A percentile compares a stretch with the other conserved stretches of the same genome.
phyloP scores from a whole-genome alignment of 179 eudicot genomes.

The Beta lomatogona region DNA sequence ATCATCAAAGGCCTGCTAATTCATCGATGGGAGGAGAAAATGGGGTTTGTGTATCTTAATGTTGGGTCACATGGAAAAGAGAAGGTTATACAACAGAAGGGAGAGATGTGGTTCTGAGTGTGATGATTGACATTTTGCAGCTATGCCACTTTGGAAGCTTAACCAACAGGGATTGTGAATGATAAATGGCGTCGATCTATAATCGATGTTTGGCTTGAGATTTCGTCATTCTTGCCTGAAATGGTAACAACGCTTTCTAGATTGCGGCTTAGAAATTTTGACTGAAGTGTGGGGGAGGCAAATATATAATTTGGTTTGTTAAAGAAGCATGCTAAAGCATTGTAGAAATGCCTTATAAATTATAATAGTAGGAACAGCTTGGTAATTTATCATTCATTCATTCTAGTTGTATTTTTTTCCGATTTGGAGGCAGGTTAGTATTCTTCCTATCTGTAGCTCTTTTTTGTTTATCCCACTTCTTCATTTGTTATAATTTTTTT shows the following conservation, averaged over 20 bases:
- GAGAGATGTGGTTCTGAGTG: neutral
- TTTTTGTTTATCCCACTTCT: neutral
- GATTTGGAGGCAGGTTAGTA: neutral
- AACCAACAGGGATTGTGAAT: neutral
- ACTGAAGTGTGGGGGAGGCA: neutral
- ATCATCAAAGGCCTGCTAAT: neutral
- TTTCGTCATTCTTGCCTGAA: neutral
- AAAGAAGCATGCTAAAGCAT: neutral
- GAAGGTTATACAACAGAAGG: neutral
- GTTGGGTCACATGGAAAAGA: neutral
- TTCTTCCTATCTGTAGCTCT: neutral
- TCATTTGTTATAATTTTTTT: neutral
- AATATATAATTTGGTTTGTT: neutral
- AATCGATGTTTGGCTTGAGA: neutral
- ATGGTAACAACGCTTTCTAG: neutral
- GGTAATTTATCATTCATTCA: neutral
- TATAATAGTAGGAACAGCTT: neutral
- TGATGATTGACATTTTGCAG: too few relatives aligned
- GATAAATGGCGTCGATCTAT: neutral
- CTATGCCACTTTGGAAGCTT: neutral
- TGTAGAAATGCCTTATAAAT: neutral
- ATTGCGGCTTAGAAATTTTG: neutral
- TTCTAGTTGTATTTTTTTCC: neutral
- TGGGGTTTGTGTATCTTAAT: neutral
- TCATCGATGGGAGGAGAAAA: neutral